Percentiles rank a stretch among this genome's conserved stretches.
Conservation (phyloP, 2,329 filamentous ascomycete species). For the Thelonectria discophora region DNA sequence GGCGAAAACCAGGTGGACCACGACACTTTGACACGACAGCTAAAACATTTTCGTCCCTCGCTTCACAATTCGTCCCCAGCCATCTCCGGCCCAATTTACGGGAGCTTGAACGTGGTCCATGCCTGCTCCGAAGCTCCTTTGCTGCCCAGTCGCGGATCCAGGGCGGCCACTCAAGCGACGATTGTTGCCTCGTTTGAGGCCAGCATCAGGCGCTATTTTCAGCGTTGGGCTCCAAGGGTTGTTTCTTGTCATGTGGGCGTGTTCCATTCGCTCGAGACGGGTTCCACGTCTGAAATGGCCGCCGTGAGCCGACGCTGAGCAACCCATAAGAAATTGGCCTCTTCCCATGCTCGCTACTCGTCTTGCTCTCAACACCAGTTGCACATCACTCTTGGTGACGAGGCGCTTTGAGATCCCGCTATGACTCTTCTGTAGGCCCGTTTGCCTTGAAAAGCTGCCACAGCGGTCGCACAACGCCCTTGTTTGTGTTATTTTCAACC, state of each 20-base stretch:
- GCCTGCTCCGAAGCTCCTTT: not conserved
- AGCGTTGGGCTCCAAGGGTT: constrained; percentile 14
- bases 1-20: not conserved
- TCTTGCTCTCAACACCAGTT: too few relatives aligned
- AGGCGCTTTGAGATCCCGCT: not conserved
- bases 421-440: not conserved
- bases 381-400: not conserved
- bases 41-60: too few relatives aligned
- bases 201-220: constrained; percentile 13
- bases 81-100: constrained; percentile 1
- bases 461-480: not conserved
- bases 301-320: not conserved
- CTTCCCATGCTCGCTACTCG: not conserved
- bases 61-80: not conserved
- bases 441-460: not conserved
- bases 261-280: constrained; percentile 11
- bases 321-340: constrained; percentile 1
- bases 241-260: constrained; percentile 6
- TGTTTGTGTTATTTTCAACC: not conserved
- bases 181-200: constrained; percentile 12
- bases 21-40: not conserved
- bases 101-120: not conserved
- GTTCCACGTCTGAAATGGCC: not conserved
- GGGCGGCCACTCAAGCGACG: constrained; percentile 22
- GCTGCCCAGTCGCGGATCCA: constrained; percentile 16